Percentiles rank a stretch among this genome's conserved stretches.
These are phyloP conservation scores for Candida pseudofarinosa DNA, from an alignment of 805 yeast species.

Conservation along the genomic window DNA sequence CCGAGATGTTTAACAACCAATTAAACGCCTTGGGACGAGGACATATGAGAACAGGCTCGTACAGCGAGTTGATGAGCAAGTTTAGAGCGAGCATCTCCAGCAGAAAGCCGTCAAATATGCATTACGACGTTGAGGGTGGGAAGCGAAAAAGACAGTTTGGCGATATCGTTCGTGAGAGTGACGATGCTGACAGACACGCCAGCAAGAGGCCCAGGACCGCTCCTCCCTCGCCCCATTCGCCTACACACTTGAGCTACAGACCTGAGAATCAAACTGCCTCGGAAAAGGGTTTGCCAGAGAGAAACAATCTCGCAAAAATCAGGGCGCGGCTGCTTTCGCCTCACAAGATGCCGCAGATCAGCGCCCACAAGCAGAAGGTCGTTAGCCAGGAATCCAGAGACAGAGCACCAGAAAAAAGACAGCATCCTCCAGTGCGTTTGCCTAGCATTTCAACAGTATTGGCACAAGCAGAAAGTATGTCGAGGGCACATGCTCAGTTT, in stretches of 20 bases:
- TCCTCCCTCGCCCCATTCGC: slow-evolving; percentile 41
- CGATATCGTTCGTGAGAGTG: slow-evolving; percentile 16
- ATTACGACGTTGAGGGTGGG: slow-evolving; percentile 3
- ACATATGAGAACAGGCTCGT: slow-evolving; percentile 32
- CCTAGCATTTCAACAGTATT: slow-evolving; percentile 37
- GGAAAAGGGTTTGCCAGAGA: neutral
- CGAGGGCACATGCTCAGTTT: slow-evolving; percentile 17
- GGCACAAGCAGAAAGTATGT: slow-evolving; percentile 16
- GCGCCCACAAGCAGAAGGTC: slow-evolving; percentile 1
- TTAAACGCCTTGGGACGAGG: slow-evolving; percentile 24
- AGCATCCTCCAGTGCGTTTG: slow-evolving; percentile 14
- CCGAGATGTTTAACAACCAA: slow-evolving; percentile 28
- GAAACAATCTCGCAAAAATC: slow-evolving; percentile 2
- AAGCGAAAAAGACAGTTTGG: slow-evolving; percentile 26
- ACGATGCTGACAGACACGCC: neutral
- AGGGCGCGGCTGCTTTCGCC: slow-evolving; percentile 29
- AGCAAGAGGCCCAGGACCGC: slow-evolving; percentile 43
- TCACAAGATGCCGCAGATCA: slow-evolving; percentile 12
- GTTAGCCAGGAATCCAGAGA: neutral
- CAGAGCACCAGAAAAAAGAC: slow-evolving; percentile 1
- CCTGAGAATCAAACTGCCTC: neutral
- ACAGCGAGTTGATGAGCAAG: slow-evolving; percentile 27
- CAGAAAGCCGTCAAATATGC: neutral
- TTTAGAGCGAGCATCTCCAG: slow-evolving; percentile 15
- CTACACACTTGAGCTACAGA: slow-evolving; percentile 3